Conservation (phyloP, 139 green algal genomes). For the Closterium sp. region DNA sequence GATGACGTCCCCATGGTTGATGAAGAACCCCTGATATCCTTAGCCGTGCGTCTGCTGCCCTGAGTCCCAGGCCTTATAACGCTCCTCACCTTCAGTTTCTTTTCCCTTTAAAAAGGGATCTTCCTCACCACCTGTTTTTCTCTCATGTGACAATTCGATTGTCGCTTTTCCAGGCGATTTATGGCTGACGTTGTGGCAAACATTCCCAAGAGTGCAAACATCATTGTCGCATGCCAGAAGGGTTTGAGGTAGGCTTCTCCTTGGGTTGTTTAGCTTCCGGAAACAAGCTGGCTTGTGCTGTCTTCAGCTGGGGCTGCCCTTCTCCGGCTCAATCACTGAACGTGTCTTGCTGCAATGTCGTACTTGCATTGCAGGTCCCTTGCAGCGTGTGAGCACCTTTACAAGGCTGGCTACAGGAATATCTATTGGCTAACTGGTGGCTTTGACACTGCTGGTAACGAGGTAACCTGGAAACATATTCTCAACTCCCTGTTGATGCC, state of each 20-base stretch:
- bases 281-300: not conserved
- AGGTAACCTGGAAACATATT: constrained; percentile 12
- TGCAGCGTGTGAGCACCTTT: constrained; percentile 45
- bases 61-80: not conserved
- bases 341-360: not conserved
- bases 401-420: constrained; percentile 47
- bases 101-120: not conserved
- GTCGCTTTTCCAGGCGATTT: constrained; percentile 24
- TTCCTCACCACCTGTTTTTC: not conserved
- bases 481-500: not conserved
- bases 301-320: not conserved
- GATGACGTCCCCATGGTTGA: not conserved
- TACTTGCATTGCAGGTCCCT: constrained; percentile 36
- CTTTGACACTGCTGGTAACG: constrained; percentile 36
- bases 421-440: constrained; percentile 47
- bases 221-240: constrained; percentile 49
- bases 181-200: constrained; percentile 40
- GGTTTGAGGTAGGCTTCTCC: constrained; percentile 34
- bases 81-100: not conserved
- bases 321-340: not conserved
- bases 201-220: constrained; percentile 43
- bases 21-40: not conserved
- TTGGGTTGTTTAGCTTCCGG: not conserved
- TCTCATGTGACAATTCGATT: not conserved
- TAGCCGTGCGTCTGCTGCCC: not conserved